Evolutionary conservation across 1,139 yeast species (phyloP).

Genomic region (Lodderomyces theae): DNA sequence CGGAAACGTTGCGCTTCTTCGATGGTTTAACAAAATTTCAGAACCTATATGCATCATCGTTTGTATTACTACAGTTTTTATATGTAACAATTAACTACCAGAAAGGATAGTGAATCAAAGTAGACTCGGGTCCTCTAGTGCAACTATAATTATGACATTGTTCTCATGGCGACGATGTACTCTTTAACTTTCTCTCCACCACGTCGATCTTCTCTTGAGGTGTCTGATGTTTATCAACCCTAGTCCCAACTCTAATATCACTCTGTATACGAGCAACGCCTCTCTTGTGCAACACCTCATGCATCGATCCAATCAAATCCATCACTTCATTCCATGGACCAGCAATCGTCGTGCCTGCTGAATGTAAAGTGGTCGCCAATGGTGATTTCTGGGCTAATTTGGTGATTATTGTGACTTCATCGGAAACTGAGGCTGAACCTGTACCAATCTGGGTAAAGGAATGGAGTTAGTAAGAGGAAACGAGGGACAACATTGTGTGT

Average conservation of each 20-base stretch:
- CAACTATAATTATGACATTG: too few relatives aligned
- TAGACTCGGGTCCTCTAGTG: too few relatives aligned
- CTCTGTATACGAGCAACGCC: constrained; percentile 80
- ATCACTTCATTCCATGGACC: constrained; percentile 93
- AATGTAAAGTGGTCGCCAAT: constrained; percentile 66
- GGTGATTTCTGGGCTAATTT: constrained; percentile 57
- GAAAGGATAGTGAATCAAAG: too few relatives aligned
- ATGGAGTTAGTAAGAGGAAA: background rate
- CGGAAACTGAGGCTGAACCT: constrained; percentile 70
- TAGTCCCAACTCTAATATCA: constrained; percentile 82
- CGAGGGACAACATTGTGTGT: background rate
- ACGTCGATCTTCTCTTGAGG: constrained; percentile 65
- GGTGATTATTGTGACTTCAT: constrained; percentile 71
- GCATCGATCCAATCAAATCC: constrained; percentile 75
- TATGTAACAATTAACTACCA: too few relatives aligned
- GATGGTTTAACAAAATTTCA: too few relatives aligned
- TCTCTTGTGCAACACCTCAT: constrained; percentile 59
- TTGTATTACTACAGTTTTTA: too few relatives aligned
- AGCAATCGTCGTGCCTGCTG: constrained; percentile 88
- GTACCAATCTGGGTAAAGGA: constrained; percentile 62
- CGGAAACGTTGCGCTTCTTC: too few relatives aligned
- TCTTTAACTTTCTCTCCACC: constrained; percentile 50
- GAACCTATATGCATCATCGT: too few relatives aligned
- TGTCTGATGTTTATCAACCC: constrained; percentile 63
- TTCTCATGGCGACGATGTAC: too few relatives aligned